These are phyloP conservation scores for Alternaria arbusti DNA, from an alignment of 2,329 filamentous ascomycete genomes.

Conservation along the genomic window DNA sequence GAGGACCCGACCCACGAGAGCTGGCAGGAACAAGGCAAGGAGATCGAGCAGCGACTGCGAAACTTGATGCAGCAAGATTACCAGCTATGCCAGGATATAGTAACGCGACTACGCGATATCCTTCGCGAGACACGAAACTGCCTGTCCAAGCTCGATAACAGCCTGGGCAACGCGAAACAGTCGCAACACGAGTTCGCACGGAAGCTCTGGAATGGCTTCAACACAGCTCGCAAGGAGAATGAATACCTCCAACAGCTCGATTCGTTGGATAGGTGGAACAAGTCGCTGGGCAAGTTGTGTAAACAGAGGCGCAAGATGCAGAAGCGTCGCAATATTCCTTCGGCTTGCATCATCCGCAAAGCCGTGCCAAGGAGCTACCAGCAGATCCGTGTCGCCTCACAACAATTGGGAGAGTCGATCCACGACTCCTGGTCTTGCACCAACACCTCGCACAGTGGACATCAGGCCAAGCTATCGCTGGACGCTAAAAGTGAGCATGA, in stretches of 20 bases:
- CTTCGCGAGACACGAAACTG: conserved; percentile 10
- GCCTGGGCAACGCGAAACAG: conserved; percentile 6
- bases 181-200: conserved; percentile 1
- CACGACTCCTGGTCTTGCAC: conserved; percentile 18
- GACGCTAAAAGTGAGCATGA: conserved; percentile 6
- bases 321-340: conserved; percentile 1
- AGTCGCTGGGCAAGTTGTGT: conserved; percentile 5
- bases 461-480: conserved; percentile 19
- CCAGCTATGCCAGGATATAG: conserved; percentile 10
- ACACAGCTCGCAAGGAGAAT: conserved; percentile 3
- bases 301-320: neutral
- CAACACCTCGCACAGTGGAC: conserved; percentile 15
- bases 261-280: conserved; percentile 14
- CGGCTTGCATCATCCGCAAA: conserved; percentile 5
- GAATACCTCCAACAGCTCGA: conserved; percentile 3
- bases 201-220: conserved; percentile 4
- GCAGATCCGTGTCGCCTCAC: conserved; percentile 7
- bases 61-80: conserved; percentile 13
- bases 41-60: conserved; percentile 9
- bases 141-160: conserved; percentile 4
- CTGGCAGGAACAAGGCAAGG: conserved; percentile 8
- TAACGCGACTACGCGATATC: conserved; percentile 10
- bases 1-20: neutral
- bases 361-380: conserved; percentile 3
- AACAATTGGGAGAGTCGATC: conserved; percentile 1